Base-by-base conservation (phyloP, 371 early-diverging fungal species). In the Dichotomocladium elegans region DNA sequence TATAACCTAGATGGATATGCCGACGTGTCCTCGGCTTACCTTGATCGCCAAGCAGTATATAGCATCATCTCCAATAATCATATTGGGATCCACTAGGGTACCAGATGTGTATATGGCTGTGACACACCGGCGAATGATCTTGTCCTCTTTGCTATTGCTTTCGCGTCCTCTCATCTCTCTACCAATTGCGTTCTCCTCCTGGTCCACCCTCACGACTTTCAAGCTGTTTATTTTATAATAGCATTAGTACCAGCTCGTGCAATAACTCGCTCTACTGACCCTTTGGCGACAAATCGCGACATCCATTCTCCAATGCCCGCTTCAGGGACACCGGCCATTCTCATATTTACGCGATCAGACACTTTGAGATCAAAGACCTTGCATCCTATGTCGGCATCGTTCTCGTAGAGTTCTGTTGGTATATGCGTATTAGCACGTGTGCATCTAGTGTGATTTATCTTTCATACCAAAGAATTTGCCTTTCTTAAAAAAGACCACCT, bases 301-400 rank as follows among this genome's bases (percentile, higher is more conserved):
- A 96, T 94, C 99, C 99, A 99, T 57, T 86, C 79, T 42, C 99
- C 98, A 61, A 99, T 96, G 3, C 89, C 83, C 31, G 78, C 77
- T 65, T 98, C 99, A 15, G 99, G 99, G 1, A 99, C 95, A 8
- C 99, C 99, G 0, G 93, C 96, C 99, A 99, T 99, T 33, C 93
- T 81, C 99, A 99, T 99, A 71, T 96, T 96, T 33, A 93, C 96
- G 11, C 99, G 83, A 55, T 98, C 98, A 0, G 95, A 94, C 61
- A 99, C 62, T 55, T 96, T 98, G 55, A 99, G 74, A 65, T 99
- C 99, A 72, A 99, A 99, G 50, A 93, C 77, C 50, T 88, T 91
- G 57, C 94, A 91, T n/a, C 95, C 99, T 57, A 99, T 90, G 48
- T 95, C 94, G 1, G 99, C 99, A 70, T 99, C 99, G 52, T 95